Percentiles rank a stretch among this genome's conserved stretches.
These are phyloP conservation scores for Cladorrhinum sp. DNA, from an alignment of 2,329 filamentous ascomycete species.

Conservation along the genomic window DNA sequence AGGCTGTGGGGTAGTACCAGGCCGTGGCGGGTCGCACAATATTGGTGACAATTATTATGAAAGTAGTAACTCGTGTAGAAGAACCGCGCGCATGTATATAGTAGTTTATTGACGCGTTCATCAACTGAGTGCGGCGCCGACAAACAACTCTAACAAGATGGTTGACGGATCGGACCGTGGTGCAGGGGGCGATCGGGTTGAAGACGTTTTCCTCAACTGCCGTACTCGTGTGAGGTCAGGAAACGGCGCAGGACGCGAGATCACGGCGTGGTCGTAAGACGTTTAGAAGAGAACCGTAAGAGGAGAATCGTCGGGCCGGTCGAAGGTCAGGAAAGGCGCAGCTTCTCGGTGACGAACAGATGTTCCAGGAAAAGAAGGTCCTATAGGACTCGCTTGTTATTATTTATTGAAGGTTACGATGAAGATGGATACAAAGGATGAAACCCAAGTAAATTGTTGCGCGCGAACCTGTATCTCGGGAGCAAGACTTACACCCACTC, in stretches of 20 bases:
- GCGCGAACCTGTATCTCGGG: background rate
- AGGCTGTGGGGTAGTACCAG: background rate
- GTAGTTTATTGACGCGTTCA: background rate
- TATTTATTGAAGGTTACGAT: background rate
- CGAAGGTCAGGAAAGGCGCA: background rate
- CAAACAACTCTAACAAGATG: background rate
- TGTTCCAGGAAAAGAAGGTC: background rate
- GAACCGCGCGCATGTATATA: background rate
- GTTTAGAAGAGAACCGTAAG: background rate
- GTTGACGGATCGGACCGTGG: background rate
- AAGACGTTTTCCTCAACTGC: constrained; percentile 3
- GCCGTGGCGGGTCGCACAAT: background rate
- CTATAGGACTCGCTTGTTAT: background rate
- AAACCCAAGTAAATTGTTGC: background rate
- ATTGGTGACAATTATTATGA: background rate
- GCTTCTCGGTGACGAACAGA: background rate
- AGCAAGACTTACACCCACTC: background rate
- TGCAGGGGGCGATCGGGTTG: background rate
- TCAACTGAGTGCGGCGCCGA: background rate
- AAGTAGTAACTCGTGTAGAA: background rate
- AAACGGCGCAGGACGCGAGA: background rate
- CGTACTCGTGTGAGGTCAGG: background rate
- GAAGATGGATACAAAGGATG: background rate
- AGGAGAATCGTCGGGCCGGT: background rate
- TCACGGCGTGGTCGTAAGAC: constrained; percentile 2